Conservation (phyloP, 129 eudicot genomes). For the Gnaphalium uliginosum region DNA sequence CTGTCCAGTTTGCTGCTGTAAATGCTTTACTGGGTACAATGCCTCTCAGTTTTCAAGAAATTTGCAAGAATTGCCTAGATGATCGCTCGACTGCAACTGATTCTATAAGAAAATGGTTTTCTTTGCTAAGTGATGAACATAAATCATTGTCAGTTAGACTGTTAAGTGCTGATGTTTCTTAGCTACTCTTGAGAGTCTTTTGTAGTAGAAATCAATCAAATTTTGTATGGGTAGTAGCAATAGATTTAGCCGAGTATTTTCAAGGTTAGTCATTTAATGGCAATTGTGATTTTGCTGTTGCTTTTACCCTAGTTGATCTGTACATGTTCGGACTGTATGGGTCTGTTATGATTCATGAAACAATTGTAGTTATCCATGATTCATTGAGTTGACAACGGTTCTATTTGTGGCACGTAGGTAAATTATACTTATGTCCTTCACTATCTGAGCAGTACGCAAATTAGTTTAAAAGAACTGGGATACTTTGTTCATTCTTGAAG, state of each 20-base stretch:
- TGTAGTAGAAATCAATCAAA: slow-evolving; percentile 21
- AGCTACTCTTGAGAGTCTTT: slow-evolving; percentile 8
- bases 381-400: neutral
- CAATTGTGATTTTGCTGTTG: slow-evolving; percentile 4
- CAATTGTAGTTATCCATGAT: neutral
- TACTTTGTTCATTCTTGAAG: slow-evolving; percentile 55
- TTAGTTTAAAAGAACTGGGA: slow-evolving; percentile 10
- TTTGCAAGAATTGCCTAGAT: slow-evolving; percentile 38
- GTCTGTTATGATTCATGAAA: neutral
- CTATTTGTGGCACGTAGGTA: neutral
- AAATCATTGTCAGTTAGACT: slow-evolving; percentile 41
- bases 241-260: slow-evolving; percentile 22
- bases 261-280: slow-evolving; percentile 11
- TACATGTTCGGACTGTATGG: slow-evolving; percentile 9
- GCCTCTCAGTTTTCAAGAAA: slow-evolving; percentile 47
- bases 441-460: neutral
- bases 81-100: slow-evolving; percentile 30
- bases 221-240: slow-evolving; percentile 34
- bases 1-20: slow-evolving; percentile 51
- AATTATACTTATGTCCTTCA: slow-evolving; percentile 3
- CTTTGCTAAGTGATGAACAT: slow-evolving; percentile 54
- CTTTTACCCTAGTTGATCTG: neutral
- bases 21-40: slow-evolving; percentile 55
- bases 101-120: slow-evolving; percentile 56
- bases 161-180: slow-evolving; percentile 27